Evolutionary conservation across 176 grass and related monocot genomes (phyloP).

Genomic region (Rhynchospora tenuis): DNA sequence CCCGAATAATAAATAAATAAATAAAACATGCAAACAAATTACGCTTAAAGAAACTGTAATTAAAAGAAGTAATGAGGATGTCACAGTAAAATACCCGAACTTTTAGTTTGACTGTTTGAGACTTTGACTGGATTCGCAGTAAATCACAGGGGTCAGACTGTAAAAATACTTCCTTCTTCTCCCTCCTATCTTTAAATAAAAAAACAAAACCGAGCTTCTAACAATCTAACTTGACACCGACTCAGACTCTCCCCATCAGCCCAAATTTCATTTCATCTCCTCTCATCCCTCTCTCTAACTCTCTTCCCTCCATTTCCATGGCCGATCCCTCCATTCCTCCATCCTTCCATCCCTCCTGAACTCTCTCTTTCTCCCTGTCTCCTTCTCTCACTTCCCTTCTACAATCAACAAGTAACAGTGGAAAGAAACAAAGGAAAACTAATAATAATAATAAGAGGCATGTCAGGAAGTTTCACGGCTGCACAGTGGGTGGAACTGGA

Average conservation of each 20-base stretch:
- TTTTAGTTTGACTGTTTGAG: background rate
- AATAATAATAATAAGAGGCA: conserved; percentile 25
- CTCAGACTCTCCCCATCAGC: background rate
- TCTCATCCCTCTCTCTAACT: background rate
- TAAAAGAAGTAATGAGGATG: background rate
- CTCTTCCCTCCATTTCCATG: conserved; percentile 41
- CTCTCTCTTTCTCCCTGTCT: conserved; percentile 7
- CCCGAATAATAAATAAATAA: too few relatives aligned
- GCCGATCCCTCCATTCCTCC: conserved; percentile 38
- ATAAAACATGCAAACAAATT: background rate
- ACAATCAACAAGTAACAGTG: background rate
- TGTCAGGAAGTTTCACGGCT: conserved; percentile 66
- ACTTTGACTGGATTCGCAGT: background rate
- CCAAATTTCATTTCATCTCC: background rate
- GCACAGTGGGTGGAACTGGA: conserved; percentile 96
- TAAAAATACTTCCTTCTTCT: background rate
- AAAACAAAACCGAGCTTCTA: conserved; percentile 6
- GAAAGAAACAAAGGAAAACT: background rate
- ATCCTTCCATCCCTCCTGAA: background rate
- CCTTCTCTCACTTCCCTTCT: background rate
- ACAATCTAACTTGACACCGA: conserved; percentile 19
- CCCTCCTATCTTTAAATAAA: background rate
- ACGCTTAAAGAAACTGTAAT: background rate
- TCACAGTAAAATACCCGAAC: background rate
- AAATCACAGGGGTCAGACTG: background rate